Evolutionary conservation across 768 basidiomycete species (phyloP).

Genomic region (Favolaschia claudopus): DNA sequence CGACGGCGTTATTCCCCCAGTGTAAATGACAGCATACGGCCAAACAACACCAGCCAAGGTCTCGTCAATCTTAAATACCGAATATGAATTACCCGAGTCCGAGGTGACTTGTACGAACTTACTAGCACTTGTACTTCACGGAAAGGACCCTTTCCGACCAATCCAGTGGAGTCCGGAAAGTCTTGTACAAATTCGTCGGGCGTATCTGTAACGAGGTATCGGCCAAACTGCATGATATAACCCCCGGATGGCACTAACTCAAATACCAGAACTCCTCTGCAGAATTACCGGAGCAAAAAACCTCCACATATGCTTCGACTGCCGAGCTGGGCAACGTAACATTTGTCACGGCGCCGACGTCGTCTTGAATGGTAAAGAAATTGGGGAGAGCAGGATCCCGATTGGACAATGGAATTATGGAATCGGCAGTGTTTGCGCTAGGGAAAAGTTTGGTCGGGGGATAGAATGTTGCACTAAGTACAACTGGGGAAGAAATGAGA

Average conservation of each 20-base stretch:
- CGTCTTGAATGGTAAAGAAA: conserved; percentile 36
- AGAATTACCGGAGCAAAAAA: conserved; percentile 66
- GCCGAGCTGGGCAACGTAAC: conserved; percentile 62
- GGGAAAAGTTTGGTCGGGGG: conserved; percentile 53
- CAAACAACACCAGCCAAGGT: conserved; percentile 58
- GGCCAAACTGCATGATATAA: background rate
- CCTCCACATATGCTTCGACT: conserved; percentile 62
- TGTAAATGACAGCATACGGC: conserved; percentile 67
- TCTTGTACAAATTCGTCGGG: conserved; percentile 57
- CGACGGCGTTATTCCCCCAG: conserved; percentile 64
- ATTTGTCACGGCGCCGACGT: conserved; percentile 42
- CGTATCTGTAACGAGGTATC: conserved; percentile 49
- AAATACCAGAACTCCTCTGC: conserved; percentile 70
- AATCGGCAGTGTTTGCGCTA: conserved; percentile 53
- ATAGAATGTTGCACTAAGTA: conserved; percentile 64
- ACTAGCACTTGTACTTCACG: conserved; percentile 64
- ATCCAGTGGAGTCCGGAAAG: conserved; percentile 52
- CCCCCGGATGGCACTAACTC: conserved; percentile 41
- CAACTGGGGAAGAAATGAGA: conserved; percentile 42
- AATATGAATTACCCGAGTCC: no score
- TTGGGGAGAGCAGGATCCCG: conserved; percentile 57
- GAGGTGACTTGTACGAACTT: background rate
- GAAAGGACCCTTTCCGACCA: conserved; percentile 62
- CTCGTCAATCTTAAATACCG: conserved; percentile 50
- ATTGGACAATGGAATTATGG: conserved; percentile 67